phyloP scores from a whole-genome alignment of 805 yeast genomes.

The Starmera caribaea region DNA sequence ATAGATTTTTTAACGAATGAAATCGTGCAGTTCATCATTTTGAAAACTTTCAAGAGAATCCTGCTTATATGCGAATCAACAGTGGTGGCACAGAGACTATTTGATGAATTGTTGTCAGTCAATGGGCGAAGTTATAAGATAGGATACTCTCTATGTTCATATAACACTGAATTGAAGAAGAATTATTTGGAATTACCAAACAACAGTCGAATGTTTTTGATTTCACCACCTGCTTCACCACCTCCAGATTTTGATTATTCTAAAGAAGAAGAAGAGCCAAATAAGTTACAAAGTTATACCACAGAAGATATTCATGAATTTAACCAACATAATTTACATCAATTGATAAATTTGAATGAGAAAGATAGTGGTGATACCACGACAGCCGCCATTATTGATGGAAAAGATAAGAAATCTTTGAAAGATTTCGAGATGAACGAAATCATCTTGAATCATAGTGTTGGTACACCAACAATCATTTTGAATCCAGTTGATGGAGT shows the following conservation, averaged over 20 bases:
- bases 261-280: conserved; percentile 28
- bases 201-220: conserved; percentile 23
- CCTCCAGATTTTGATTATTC: conserved; percentile 31
- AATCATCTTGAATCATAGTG: conserved; percentile 10
- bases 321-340: conserved; percentile 11
- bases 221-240: conserved; percentile 34
- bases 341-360: conserved; percentile 7
- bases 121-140: conserved; percentile 3
- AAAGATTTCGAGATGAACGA: conserved; percentile 8
- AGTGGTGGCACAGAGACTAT: too few relatives aligned
- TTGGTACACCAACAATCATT: conserved; percentile 14
- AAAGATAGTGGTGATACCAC: conserved; percentile 4
- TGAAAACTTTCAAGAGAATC: conserved; percentile 17
- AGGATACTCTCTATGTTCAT: conserved; percentile 13
- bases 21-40: conserved; percentile 18
- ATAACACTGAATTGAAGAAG: conserved; percentile 4
- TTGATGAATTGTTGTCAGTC: conserved; percentile 1
- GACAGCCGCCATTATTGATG: neutral
- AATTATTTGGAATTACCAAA: conserved; percentile 24
- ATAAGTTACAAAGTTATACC: conserved; percentile 17
- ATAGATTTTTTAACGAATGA: conserved; percentile 10
- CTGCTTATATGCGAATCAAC: conserved; percentile 15
- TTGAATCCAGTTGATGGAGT: conserved; percentile 16
- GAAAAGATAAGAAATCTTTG: neutral
- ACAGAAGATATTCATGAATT: conserved; percentile 15